Evolutionary conservation across 1,284 basidiomycete species (phyloP), one percentile per base, ranked within the genome.

Genomic region (Ceratobasidium sp.): DNA sequence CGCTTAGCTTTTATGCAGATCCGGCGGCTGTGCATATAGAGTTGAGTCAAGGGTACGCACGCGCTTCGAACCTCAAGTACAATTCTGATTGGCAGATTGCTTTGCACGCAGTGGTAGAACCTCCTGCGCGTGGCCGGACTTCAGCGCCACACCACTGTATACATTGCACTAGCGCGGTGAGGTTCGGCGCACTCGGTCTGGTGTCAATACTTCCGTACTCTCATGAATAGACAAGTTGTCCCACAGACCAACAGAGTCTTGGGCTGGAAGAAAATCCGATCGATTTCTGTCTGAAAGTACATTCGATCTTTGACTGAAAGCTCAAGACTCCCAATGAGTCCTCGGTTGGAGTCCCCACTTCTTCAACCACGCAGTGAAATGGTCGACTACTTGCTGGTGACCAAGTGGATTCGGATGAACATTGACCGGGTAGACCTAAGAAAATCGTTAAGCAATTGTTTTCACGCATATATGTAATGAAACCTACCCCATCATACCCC

Each of bases 401-500:
- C 87, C 86, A 0, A 78, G 75, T 2, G 84, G 80, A 61, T 80
- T 85, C 0, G 86, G 87, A 76, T 87, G 86, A 16, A 78, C 76
- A 72, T 88, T 88, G 61, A 84, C 64, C 21, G 64, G 55, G 55
- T 85, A 64, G n/a, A 32, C n/a, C 60, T 53, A 14, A 53, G 14
- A 36, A 60, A 45, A 16, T 61, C 6, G 26, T 74, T 36, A 45
- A 58, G 12, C n/a, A 9, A 23, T 32, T 9, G 1, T 41, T 39
- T 18, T 61, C n/a, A 36, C 50, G 45, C 60, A 71, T 36, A 70
- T 32, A 53, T 21, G 3, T 39, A n/a, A 8, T 3, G 43, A 9
- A n/a, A 58, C 76, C 34, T 50, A 78, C 85, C 74, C 88, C 86
- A 0, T 78, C 83, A 71, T 77, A 86, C 0, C 81, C 80, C 16